Base-by-base conservation (phyloP, 1,284 basidiomycete species). In the Boletus smithii region DNA sequence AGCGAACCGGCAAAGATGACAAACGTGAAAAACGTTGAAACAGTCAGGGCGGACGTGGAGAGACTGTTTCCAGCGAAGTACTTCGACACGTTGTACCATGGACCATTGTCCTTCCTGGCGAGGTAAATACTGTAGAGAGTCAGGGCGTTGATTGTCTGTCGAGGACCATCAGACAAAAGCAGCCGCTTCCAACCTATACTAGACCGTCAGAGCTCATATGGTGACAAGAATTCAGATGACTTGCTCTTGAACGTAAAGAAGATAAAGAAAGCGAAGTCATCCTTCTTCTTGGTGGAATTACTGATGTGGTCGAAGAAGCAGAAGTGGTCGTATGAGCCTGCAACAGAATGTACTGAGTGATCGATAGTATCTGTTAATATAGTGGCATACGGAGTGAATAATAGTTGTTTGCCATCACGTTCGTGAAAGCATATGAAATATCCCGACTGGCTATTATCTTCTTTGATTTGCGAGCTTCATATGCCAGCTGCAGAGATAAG, bases 171-270 rank as follows among this genome's bases (percentile, higher is more conserved):
- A 46, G 95, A 93, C 49, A 98, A 73, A 14, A 98, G 71, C 7
- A 97, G 70, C 16, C 92, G 87, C 71, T 98, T 99, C 95, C 95
- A 99, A 67, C 88, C 92, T 95, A 37, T 30, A 17, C 4, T 56
- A 31, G 24, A 26, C 36, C 11, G 49, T 48, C 31, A 58, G 48
- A 37, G 24, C 33, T 55, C 49, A 46, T 53, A 31, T 37, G 26
- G 27, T 41, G 20, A 43, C 35, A 44, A 24, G 45, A 48, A 50
- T 22, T 16, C 18, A 40, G 34, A 8, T 8, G 7, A 73, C 82
- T 43, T 49, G 90, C 93, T 93, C 75, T 99, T 99, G 81, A 99
- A 99, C 1, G 90, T 90, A 73, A 99, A 99, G 81, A 98, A 99
- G 67, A 98, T 83, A 70, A 97, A 99, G 79, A 99, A 98, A 40